These are phyloP conservation scores for Xylaria sp. DNA, from an alignment of 2,329 filamentous ascomycete species.

Conservation along the genomic window DNA sequence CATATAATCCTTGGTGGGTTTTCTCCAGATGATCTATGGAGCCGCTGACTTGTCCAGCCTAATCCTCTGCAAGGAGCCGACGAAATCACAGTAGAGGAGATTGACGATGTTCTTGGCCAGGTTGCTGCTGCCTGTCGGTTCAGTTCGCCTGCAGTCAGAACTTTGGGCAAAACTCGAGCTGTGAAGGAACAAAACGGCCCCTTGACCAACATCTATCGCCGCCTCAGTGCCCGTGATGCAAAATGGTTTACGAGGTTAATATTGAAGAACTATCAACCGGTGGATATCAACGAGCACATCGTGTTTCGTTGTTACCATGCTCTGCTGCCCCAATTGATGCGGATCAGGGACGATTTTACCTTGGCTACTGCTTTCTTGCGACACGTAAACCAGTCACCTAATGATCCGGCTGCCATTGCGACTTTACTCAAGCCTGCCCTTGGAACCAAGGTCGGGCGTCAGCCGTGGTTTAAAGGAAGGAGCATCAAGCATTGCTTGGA, in stretches of 20 bases:
- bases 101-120: conserved; percentile 66
- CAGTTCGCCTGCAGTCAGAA: conserved; percentile 66
- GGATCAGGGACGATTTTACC: conserved; percentile 69
- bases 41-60: conserved; percentile 44
- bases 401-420: conserved; percentile 31
- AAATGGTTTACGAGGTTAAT: conserved; percentile 88
- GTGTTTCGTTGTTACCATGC: conserved; percentile 68
- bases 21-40: not conserved
- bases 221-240: conserved; percentile 67
- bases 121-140: conserved; percentile 71
- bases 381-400: conserved; percentile 26
- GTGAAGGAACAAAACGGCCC: conserved; percentile 44
- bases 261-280: conserved; percentile 73
- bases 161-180: conserved; percentile 32
- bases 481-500: conserved; percentile 75
- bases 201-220: conserved; percentile 60
- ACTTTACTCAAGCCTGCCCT: conserved; percentile 52
- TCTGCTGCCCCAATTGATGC: conserved; percentile 68
- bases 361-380: conserved; percentile 60
- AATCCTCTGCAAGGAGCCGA: conserved; percentile 42
- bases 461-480: conserved; percentile 66
- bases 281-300: conserved; percentile 60
- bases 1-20: not conserved
- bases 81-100: conserved; percentile 68
- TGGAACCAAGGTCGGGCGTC: conserved; percentile 67